A percentile compares a stretch with the other conserved stretches of the same genome.
These are phyloP conservation scores for Dissophora globulifera DNA, from an alignment of 192 early-diverging fungal species.

Conservation along the genomic window DNA sequence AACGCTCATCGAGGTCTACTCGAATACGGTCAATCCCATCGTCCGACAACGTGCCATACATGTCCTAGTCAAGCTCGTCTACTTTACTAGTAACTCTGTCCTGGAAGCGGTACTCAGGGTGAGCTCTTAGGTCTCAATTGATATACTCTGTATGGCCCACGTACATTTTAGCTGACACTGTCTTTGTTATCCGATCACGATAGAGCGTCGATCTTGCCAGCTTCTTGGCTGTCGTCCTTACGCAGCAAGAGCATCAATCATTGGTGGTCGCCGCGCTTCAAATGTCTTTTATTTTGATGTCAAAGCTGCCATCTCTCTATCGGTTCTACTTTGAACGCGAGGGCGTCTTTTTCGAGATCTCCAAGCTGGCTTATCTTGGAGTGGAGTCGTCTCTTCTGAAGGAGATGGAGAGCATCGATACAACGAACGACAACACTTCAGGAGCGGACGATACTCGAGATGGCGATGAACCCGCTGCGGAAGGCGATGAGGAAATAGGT, in stretches of 20 bases:
- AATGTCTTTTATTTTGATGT: constrained; percentile 70
- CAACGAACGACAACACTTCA: neutral
- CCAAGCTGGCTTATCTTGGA: constrained; percentile 52
- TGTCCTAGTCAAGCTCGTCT: constrained; percentile 65
- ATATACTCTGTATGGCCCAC: too few relatives aligned
- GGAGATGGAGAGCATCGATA: neutral
- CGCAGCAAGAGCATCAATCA: constrained; percentile 61
- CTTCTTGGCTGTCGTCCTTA: constrained; percentile 60
- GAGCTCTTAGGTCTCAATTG: too few relatives aligned
- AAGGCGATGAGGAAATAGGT: too few relatives aligned
- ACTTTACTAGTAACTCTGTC: constrained; percentile 56
- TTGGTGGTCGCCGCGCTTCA: constrained; percentile 68
- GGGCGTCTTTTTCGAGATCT: constrained; percentile 75
- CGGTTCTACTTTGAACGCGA: constrained; percentile 74
- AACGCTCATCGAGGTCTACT: constrained; percentile 76
- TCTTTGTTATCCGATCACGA: too few relatives aligned
- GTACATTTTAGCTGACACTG: too few relatives aligned
- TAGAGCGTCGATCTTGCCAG: constrained; percentile 58
- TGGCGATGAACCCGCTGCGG: neutral
- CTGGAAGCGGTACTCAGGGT: constrained; percentile 61
- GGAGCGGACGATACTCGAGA: too few relatives aligned
- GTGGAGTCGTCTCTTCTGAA: constrained; percentile 26
- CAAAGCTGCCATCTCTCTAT: constrained; percentile 70
- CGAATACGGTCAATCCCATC: constrained; percentile 69
- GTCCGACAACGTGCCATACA: constrained; percentile 75